Evolutionary conservation across 2,329 filamentous ascomycete genomes (phyloP), one percentile per base, ranked within the genome.

Genomic region (Pseudovirgaria hyperparasitica): DNA sequence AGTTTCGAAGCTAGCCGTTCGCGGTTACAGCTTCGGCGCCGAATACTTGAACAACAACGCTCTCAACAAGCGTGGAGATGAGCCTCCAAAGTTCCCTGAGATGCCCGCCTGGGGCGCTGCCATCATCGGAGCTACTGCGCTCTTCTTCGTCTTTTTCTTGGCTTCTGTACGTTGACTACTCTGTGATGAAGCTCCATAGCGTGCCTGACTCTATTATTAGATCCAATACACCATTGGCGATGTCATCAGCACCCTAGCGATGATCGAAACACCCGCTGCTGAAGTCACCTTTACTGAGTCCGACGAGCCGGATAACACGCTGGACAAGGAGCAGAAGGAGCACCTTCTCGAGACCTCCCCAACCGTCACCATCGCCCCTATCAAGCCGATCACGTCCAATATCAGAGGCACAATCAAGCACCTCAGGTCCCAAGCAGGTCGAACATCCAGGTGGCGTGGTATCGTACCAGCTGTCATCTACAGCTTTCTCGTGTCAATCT

Each of bases 371-470:
- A 27, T 66, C 30, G 52, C 65, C 36, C 57, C 59, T 34, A 57
- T 64, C 38, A 62, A 65, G 47, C 72, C 71, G 29, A 65, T 79
- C 43, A 81, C 76, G 19, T 60, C 64, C 28, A 69, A 59, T 37
- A 66, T 80, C 43, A 62, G 65, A 32, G 58, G 57, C 7, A 70
- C 73, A 3, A 51, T 76, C 33, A 55, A 53, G 27, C 74, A 77
- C 34, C 64, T 94, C 23, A 62, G 63, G 37, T 58, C 68, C 24
- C 58, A 71, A 37, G 74, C 66, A 33, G 82, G 84, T 35, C 67
- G 67, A 54, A 59, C 59, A 32, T 68, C 77, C 31, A 64, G 70
- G 43, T 78, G 82, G 65, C 77, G 82, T 35, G 84, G 82, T 30
- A 46, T 82, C 32, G 43, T 48, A 22, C 55, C 67, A 37, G 62